phyloP scores from a whole-genome alignment of 148 eudicot genomes.

The Vaccinium vitisidaea region DNA sequence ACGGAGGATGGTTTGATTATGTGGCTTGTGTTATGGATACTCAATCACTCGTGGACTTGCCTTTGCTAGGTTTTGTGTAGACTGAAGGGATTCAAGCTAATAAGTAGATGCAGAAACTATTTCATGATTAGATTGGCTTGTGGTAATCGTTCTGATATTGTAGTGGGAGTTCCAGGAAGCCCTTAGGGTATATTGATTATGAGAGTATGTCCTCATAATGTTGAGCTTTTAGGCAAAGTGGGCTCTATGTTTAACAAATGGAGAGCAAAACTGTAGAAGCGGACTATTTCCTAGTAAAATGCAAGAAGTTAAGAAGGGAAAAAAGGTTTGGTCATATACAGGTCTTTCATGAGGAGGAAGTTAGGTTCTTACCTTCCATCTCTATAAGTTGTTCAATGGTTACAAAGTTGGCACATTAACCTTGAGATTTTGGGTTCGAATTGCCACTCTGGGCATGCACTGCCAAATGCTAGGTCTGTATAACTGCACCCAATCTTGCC shows the following conservation, averaged over 20 bases:
- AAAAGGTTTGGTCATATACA: not conserved
- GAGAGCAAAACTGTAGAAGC: not conserved
- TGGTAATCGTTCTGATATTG: not conserved
- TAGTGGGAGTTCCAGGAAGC: not conserved
- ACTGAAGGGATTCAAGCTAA: not conserved
- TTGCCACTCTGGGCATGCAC: not conserved
- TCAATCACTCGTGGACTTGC: not conserved
- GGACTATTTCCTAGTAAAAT: not conserved
- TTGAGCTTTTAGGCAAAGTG: not conserved
- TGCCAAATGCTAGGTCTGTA: not conserved
- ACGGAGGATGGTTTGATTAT: not conserved
- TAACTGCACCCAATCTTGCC: not conserved
- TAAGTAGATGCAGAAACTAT: not conserved
- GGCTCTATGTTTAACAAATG: not conserved
- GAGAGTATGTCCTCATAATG: not conserved
- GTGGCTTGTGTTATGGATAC: not conserved
- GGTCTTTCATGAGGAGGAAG: not conserved
- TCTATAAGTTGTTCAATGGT: not conserved
- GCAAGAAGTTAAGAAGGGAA: not conserved
- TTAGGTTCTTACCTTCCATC: not conserved
- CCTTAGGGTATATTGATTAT: not conserved
- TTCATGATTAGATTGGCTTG: not conserved
- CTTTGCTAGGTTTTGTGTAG: not conserved
- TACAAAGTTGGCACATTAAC: not conserved
- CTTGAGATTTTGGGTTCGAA: not conserved